Evolutionary conservation across 2,329 filamentous ascomycete species (phyloP).

Genomic region (Atkinsonella texensis): DNA sequence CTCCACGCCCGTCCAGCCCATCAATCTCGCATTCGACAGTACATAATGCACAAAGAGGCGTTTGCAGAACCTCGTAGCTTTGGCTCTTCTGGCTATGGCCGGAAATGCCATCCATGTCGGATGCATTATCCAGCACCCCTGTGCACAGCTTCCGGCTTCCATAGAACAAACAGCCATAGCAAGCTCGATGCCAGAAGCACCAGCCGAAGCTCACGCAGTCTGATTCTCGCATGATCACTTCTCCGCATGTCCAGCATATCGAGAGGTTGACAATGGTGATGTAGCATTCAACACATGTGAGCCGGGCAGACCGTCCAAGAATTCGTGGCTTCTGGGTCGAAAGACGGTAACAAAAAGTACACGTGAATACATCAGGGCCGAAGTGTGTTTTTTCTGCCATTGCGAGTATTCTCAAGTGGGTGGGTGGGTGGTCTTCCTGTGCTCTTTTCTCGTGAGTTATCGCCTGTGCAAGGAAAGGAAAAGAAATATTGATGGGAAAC

Average conservation of each 20-base stretch:
- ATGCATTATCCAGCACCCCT: conserved; percentile 22
- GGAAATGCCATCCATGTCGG: conserved; percentile 4
- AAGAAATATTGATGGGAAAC: too few species aligned
- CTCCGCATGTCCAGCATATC: conserved; percentile 46
- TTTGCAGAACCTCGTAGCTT: conserved; percentile 29
- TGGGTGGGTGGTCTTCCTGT: too few species aligned
- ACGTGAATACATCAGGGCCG: conserved; percentile 29
- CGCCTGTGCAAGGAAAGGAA: too few species aligned
- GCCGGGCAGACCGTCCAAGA: conserved; percentile 33
- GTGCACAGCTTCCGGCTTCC: conserved; percentile 27
- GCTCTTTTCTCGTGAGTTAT: too few species aligned
- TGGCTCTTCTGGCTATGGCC: conserved; percentile 4
- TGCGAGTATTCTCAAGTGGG: neutral
- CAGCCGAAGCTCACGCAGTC: conserved; percentile 47
- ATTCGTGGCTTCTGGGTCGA: conserved; percentile 24
- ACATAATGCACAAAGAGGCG: conserved; percentile 39
- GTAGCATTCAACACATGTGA: conserved; percentile 37
- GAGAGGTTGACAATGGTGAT: conserved; percentile 37
- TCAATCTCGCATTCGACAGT: conserved; percentile 28
- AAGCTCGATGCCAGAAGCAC: conserved; percentile 47
- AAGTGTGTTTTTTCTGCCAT: neutral
- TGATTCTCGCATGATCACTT: conserved; percentile 38
- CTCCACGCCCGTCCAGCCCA: conserved; percentile 14
- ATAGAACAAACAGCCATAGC: conserved; percentile 44
- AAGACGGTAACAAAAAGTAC: conserved; percentile 42